Base-by-base conservation (phyloP, 176 grass and related monocot genomes). In the Olyra latifolia region DNA sequence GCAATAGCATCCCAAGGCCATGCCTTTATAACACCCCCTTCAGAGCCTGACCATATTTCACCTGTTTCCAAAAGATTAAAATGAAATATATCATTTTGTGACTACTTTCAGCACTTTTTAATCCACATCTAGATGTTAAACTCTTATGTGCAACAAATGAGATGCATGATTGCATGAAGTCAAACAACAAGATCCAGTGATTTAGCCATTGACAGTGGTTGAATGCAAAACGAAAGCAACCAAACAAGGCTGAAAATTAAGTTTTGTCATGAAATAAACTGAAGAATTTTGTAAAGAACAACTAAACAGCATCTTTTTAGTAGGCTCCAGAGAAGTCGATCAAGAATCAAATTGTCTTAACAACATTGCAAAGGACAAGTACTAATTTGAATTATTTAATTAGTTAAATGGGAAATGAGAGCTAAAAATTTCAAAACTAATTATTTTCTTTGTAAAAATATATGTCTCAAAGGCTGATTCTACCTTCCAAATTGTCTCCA, bases 1-100 rank as follows among this genome's bases (percentile, higher is more conserved):
- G 82, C 77, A 85, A 98, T 87, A 57, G 79, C 80, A 1, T 91
- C 90, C 92, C 95, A 98, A 57, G 95, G 95, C 95, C 95, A 98
- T 49, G 76, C 95, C 81, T 84, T 94, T 71, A 98, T 91, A 29
- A 87, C 70, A 61, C 95, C 95, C 47, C 78, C 90, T 79, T 98
- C 95, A 4, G 95, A 93, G 68, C 95, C 92, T 71, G 95, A 87
- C 95, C 95, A 98, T 87, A 98, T 85, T 85, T 98, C 95, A 89
- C 95, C 95, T 94, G 83, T 85, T 86, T 81, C 61, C 77, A 80
- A 83, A 81, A 89, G 27, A 85, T 32, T 82, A 60, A 69, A 82
- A 66, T 56, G 67, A 89, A 89, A 83, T 55, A 71, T 41, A 83
- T 82, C 62, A 78, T 65, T 61, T 83, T 67, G 6, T 11, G 27